These are phyloP conservation scores for Cardamine occulta DNA, from an alignment of 345 rosid genomes.

Conservation along the genomic window DNA sequence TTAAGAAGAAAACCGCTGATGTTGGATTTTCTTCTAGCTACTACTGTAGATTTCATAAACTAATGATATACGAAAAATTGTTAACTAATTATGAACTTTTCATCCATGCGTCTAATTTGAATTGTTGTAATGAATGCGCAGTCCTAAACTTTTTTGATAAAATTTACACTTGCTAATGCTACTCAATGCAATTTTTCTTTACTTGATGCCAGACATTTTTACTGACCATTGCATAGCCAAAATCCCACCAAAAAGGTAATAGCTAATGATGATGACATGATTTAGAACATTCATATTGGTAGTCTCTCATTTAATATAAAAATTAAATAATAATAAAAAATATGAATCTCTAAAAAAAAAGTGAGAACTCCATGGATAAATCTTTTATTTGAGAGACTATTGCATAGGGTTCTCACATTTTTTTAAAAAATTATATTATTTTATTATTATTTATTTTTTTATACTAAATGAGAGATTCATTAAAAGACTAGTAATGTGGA, in stretches of 20 bases:
- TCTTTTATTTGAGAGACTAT: too few species aligned
- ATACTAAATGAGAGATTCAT: too few species aligned
- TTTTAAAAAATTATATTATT: too few species aligned
- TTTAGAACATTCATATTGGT: too few species aligned
- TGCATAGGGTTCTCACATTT: too few species aligned
- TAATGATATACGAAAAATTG: neutral
- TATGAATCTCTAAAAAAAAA: too few species aligned
- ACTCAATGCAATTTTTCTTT: neutral
- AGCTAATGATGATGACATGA: conserved; percentile 29
- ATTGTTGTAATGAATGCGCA: neutral
- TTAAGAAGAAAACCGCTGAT: conserved; percentile 21
- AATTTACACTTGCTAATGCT: neutral
- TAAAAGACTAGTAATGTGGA: too few species aligned
- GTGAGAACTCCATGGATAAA: too few species aligned
- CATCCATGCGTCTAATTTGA: neutral
- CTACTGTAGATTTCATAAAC: conserved; percentile 4
- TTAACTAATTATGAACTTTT: neutral
- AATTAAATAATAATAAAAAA: too few species aligned
- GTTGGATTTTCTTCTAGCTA: neutral
- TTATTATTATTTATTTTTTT: too few species aligned
- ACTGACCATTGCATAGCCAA: conserved; percentile 26
- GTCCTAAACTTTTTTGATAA: too few species aligned
- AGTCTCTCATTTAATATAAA: too few species aligned
- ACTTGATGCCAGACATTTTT: neutral
- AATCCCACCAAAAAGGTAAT: conserved; percentile 38